These are phyloP conservation scores for Termitomyces sp. DNA, from an alignment of 768 basidiomycete genomes.

Conservation along the genomic window DNA sequence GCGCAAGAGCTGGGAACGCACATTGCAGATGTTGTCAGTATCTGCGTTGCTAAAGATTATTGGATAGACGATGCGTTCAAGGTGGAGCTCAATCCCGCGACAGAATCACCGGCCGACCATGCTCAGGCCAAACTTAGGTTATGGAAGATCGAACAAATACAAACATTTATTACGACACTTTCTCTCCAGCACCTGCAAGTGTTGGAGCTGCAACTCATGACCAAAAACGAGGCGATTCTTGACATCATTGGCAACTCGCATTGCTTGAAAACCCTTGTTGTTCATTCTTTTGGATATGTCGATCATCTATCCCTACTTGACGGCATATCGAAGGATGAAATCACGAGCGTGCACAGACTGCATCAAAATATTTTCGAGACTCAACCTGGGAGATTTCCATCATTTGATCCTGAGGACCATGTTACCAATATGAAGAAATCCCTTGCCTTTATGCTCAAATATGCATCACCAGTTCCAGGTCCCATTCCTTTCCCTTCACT, in stretches of 20 bases:
- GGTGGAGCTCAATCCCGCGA: no score
- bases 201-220: background rate
- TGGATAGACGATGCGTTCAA: no score
- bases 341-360: background rate
- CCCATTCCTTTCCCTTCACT: background rate
- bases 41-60: no score
- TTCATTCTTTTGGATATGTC: background rate
- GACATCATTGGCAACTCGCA: background rate
- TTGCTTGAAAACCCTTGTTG: background rate
- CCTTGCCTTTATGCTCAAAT: background rate
- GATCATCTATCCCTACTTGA: background rate
- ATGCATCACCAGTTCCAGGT: background rate
- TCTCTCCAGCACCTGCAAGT: background rate
- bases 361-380: background rate
- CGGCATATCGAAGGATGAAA: background rate
- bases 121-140: background rate
- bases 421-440: background rate
- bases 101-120: no score
- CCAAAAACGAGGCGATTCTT: no score
- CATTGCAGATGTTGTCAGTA: no score
- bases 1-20: no score
- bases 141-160: background rate
- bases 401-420: background rate
- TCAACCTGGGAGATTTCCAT: background rate
- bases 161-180: background rate